Percentiles rank a stretch among this genome's conserved stretches.
These are phyloP conservation scores for Amborella trichopoda DNA, from an alignment of 164 flowering plant genomes.

Conservation along the genomic window DNA sequence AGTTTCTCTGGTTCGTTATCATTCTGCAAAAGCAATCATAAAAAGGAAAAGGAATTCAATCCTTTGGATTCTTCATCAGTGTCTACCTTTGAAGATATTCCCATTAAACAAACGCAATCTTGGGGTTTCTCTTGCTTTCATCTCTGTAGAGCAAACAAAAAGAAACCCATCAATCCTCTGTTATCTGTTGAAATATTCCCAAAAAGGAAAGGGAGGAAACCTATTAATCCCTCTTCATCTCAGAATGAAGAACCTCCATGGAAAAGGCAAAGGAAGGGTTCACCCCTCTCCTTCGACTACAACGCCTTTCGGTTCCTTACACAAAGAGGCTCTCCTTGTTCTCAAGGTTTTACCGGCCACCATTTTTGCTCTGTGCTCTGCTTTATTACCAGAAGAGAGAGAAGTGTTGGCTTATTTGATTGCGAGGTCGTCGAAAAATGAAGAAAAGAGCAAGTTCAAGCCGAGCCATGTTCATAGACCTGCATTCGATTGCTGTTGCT, in stretches of 20 bases:
- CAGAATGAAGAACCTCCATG: constrained; percentile 34
- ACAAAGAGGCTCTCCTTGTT: constrained; percentile 24
- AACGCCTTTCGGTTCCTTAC: constrained; percentile 2
- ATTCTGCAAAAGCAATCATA: too few relatives aligned
- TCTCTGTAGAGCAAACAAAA: too few relatives aligned
- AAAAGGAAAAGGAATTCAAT: too few relatives aligned
- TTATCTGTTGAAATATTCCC: too few relatives aligned
- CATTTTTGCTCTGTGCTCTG: constrained; percentile 30
- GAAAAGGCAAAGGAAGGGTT: constrained; percentile 57
- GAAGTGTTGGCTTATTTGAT: constrained; percentile 69
- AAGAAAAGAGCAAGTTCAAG: constrained; percentile 6
- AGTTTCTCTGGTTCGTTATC: too few relatives aligned
- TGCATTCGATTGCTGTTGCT: constrained; percentile 43
- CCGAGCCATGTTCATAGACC: constrained; percentile 16
- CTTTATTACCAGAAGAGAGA: constrained; percentile 44
- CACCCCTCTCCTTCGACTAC: constrained; percentile 47
- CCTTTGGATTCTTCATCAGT: too few relatives aligned
- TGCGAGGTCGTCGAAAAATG: constrained; percentile 34
- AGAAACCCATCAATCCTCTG: too few relatives aligned
- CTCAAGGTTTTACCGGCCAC: constrained; percentile 55
- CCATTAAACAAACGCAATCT: too few relatives aligned
- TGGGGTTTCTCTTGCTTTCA: too few relatives aligned
- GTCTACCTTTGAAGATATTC: too few relatives aligned
- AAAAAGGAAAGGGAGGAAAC: too few relatives aligned
- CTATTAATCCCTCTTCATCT: too few relatives aligned